These are phyloP conservation scores for Auxenochlorella pyrenoidosa DNA, from an alignment of 139 green algal genomes.

Conservation along the genomic window DNA sequence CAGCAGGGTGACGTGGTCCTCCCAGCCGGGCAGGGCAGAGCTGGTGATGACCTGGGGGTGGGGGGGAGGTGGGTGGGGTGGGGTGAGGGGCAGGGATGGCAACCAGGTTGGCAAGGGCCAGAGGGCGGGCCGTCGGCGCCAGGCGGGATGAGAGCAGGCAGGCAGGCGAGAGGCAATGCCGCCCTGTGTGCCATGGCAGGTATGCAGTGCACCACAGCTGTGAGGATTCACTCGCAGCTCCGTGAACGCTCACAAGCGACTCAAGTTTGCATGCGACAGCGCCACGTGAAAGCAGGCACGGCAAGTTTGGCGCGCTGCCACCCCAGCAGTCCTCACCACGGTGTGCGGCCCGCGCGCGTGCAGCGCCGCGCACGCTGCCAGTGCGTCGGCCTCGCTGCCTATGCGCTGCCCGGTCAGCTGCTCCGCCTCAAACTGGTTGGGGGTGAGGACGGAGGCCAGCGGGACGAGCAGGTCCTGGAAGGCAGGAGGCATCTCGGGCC, in stretches of 20 bases:
- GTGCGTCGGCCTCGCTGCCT: slow-evolving; percentile 54
- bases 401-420: slow-evolving; percentile 77
- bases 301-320: no score
- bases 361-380: slow-evolving; percentile 69
- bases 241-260: no score
- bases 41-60: slow-evolving; percentile 64
- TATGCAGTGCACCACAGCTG: no score
- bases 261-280: no score
- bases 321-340: slow-evolving; percentile 69
- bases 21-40: slow-evolving; percentile 25
- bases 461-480: slow-evolving; percentile 78
- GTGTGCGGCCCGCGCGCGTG: slow-evolving; percentile 75
- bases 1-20: slow-evolving; percentile 66
- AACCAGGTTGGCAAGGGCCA: no score
- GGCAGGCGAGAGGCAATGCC: no score
- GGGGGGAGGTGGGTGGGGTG: neutral
- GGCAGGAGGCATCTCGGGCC: slow-evolving; percentile 71
- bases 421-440: slow-evolving; percentile 94
- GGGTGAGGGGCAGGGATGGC: neutral
- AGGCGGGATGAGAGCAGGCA: no score
- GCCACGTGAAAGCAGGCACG: no score
- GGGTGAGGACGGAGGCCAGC: slow-evolving; percentile 80
- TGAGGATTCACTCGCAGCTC: no score
- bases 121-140: no score
- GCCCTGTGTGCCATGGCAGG: no score